These are phyloP conservation scores for Fraxinus quadrangulata DNA, from an alignment of 257 asterid genomes.

Conservation along the genomic window DNA sequence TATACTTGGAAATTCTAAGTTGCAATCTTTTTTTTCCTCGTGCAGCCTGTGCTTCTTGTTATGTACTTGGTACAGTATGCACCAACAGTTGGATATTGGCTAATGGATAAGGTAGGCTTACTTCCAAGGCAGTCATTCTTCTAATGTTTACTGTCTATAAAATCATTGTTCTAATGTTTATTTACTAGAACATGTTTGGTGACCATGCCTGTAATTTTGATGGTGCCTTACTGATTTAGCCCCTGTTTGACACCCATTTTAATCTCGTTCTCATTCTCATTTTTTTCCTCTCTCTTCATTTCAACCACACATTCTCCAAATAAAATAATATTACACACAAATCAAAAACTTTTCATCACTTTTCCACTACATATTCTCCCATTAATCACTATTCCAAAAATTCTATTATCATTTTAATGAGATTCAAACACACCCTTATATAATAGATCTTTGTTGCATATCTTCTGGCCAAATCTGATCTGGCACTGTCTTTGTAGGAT, in stretches of 20 bases:
- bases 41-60: constrained; percentile 96
- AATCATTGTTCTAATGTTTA: not conserved
- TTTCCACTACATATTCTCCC: too few relatives aligned
- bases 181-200: constrained; percentile 9
- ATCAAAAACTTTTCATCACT: too few relatives aligned
- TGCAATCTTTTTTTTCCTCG: constrained; percentile 12
- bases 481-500: not conserved
- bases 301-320: too few relatives aligned
- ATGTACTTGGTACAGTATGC: constrained; percentile 88
- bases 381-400: too few relatives aligned
- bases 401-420: too few relatives aligned
- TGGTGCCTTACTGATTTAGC: not conserved
- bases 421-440: not conserved
- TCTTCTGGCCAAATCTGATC: not conserved
- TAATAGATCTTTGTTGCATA: not conserved
- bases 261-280: too few relatives aligned
- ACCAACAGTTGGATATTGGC: constrained; percentile 89
- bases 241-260: too few relatives aligned
- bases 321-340: too few relatives aligned
- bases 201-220: constrained; percentile 1
- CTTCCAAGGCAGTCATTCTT: not conserved
- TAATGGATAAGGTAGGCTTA: constrained; percentile 85
- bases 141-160: not conserved
- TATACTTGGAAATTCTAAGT: constrained; percentile 11
- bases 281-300: too few relatives aligned